phyloP scores from a whole-genome alignment of 2,329 filamentous ascomycete species.

The Thermothelomyces thermophilus region DNA sequence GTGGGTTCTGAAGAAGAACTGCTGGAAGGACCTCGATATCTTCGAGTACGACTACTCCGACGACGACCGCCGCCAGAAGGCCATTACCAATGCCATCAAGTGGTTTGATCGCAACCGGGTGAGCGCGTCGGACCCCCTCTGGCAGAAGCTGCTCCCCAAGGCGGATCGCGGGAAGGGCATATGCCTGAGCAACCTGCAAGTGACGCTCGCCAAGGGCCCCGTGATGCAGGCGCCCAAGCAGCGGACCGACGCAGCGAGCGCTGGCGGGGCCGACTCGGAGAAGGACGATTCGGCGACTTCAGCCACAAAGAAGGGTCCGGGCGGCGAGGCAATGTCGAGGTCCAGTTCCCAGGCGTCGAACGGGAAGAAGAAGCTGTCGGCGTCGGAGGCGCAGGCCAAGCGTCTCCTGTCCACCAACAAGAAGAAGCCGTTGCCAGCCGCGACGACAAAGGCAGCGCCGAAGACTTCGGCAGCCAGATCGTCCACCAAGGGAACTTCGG shows the following conservation, averaged over 20 bases:
- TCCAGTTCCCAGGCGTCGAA: constrained; percentile 35
- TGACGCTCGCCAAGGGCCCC: constrained; percentile 49
- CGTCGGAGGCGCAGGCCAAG: constrained; percentile 51
- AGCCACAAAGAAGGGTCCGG: constrained; percentile 35
- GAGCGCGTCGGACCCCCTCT: constrained; percentile 49
- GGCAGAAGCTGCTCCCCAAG: constrained; percentile 54
- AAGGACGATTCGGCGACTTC: constrained; percentile 29
- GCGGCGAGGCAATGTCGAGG: constrained; percentile 30
- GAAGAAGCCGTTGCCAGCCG: constrained; percentile 33
- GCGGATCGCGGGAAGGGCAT: constrained; percentile 55
- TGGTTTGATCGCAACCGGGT: constrained; percentile 54
- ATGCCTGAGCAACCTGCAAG: constrained; percentile 55
- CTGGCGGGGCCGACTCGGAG: constrained; percentile 30
- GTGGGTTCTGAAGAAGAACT: constrained; percentile 50
- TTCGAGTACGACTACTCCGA: constrained; percentile 54
- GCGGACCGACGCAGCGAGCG: constrained; percentile 43
- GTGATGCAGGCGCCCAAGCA: constrained; percentile 43
- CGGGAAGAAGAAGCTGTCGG: constrained; percentile 52
- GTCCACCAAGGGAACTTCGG: constrained; percentile 32
- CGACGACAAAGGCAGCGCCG: constrained; percentile 32
- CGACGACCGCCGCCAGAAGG: constrained; percentile 49
- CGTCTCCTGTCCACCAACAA: constrained; percentile 42
- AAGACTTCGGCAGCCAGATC: constrained; percentile 40
- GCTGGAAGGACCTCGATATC: constrained; percentile 59
- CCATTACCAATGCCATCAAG: constrained; percentile 55